Evolutionary conservation across 768 basidiomycete species (phyloP).

Genomic region (Nidula microcarpa): DNA sequence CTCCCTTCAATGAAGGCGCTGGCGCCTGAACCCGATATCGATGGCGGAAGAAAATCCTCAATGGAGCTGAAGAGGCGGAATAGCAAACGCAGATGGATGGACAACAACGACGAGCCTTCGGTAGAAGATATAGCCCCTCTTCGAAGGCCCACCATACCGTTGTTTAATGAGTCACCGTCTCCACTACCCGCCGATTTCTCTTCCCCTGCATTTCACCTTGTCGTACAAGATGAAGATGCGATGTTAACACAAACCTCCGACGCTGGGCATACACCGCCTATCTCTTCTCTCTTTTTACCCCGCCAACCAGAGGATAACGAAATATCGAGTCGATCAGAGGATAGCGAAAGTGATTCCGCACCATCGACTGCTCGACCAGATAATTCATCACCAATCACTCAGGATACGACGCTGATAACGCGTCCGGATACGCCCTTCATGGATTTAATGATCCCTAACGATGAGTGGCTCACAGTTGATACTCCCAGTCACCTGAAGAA

Average conservation of each 20-base stretch:
- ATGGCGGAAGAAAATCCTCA: too few species aligned
- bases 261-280: too few species aligned
- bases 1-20: background rate
- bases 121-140: background rate
- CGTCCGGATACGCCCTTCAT: background rate
- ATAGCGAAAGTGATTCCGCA: background rate
- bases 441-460: background rate
- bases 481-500: background rate
- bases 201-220: background rate
- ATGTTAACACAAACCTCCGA: background rate
- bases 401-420: too few species aligned
- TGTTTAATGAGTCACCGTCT: background rate
- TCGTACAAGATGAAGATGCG: constrained; percentile 3
- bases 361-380: too few species aligned
- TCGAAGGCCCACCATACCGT: too few species aligned
- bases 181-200: constrained; percentile 2
- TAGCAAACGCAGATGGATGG: too few species aligned
- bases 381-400: too few species aligned
- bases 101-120: too few species aligned
- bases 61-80: too few species aligned
- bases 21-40: background rate
- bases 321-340: background rate
- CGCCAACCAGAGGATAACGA: too few species aligned
- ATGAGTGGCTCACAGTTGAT: background rate
- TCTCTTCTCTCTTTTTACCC: too few species aligned